Evolutionary conservation across 768 basidiomycete genomes (phyloP), one percentile per base, ranked within the genome.

Genomic region (Hygrocybe coccinea): DNA sequence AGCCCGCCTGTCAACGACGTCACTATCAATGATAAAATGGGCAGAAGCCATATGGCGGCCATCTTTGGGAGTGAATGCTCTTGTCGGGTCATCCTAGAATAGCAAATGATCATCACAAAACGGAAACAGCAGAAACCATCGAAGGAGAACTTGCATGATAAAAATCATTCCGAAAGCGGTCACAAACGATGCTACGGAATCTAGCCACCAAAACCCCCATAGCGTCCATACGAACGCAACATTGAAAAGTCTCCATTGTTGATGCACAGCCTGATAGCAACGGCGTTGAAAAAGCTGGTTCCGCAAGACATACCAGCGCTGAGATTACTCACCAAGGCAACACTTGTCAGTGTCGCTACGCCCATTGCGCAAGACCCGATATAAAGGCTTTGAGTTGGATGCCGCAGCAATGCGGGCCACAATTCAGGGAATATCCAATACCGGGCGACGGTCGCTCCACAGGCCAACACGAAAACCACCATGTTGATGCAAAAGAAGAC

Each of bases 161-260:
- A 48, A 58, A 34, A 67, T 54, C 58, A 60, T 64, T n/a, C 61
- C 55, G 29, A 59, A 62, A 4, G 2, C 38, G 10, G 19, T 41
- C 19, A 11, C 19, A 41, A 79, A 49, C 0, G 85, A 83, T 17
- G 85, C 38, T 0, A 68, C 67, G 0, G 78, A 71, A 56, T 85
- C 83, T 36, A 81, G 38, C 86, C 85, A 87, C 85, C 86, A 88
- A 17, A 82, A 58, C 0, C 63, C 79, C 80, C 84, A 84, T n/a
- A 86, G 62, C 22, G 73, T 63, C 55, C 79, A 82, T 2, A 86
- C 64, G 65, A 86, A 83, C 1, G 62, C 50, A 38, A 61, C 71
- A 11, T 84, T 84, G 0, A 82, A 82, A 53, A 85, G 74, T 17
- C 67, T 64, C 54, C 73, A 79, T 57, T 71, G 66, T 10, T 67